Conservation (phyloP, 1,284 basidiomycete species). For the Sanghuangporus weigelae region DNA sequence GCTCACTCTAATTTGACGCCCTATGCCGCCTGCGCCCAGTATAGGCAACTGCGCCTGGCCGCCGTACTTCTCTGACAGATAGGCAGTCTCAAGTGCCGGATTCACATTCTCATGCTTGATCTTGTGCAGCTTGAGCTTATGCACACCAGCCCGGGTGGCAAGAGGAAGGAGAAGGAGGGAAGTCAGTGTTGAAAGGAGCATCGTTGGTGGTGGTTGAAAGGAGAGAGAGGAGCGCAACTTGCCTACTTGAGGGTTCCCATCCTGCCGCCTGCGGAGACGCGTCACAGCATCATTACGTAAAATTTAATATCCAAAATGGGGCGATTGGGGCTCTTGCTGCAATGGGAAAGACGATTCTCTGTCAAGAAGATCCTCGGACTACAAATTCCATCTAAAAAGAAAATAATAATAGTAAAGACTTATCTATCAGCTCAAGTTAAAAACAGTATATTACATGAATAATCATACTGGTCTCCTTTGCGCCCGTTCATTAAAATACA, state of each 20-base stretch:
- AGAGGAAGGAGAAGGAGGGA: slow-evolving; percentile 64
- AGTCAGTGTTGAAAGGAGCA: slow-evolving; percentile 60
- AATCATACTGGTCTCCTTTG: no score
- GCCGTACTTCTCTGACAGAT: slow-evolving; percentile 87
- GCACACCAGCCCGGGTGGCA: slow-evolving; percentile 62
- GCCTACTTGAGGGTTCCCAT: neutral
- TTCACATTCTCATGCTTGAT: slow-evolving; percentile 55
- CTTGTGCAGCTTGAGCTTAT: slow-evolving; percentile 87
- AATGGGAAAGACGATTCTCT: no score
- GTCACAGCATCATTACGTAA: slow-evolving; percentile 2
- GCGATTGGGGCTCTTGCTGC: neutral
- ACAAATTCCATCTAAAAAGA: no score
- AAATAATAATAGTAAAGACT: no score
- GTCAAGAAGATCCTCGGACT: no score
- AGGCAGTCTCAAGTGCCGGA: slow-evolving; percentile 71
- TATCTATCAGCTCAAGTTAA: no score
- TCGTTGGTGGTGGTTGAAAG: slow-evolving; percentile 41
- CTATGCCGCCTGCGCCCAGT: slow-evolving; percentile 67
- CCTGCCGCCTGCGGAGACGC: neutral
- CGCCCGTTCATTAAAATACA: no score
- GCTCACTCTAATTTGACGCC: slow-evolving; percentile 53
- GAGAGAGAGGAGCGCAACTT: neutral
- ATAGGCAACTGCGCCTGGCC: slow-evolving; percentile 56
- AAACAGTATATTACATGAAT: no score
- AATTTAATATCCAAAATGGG: neutral